Evolutionary conservation across 2,329 filamentous ascomycete genomes (phyloP).

Genomic region (Blumeriella jaapii): DNA sequence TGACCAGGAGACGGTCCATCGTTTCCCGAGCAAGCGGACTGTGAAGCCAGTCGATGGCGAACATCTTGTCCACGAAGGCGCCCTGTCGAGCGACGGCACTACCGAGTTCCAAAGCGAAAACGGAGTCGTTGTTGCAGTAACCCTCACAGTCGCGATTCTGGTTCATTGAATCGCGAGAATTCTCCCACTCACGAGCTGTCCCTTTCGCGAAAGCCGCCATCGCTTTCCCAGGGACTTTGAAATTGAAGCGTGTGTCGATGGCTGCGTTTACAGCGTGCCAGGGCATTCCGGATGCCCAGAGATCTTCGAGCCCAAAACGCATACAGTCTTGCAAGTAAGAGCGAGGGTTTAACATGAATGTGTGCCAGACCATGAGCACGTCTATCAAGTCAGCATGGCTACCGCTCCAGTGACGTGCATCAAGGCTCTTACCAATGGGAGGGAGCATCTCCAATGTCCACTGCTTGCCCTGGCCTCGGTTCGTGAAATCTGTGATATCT

Average conservation of each 20-base stretch:
- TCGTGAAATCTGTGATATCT: constrained; percentile 12
- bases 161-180: constrained; percentile 36
- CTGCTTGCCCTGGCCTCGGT: constrained; percentile 8
- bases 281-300: constrained; percentile 55
- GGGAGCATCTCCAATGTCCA: constrained; percentile 38
- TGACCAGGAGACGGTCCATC: constrained; percentile 51
- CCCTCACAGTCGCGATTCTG: constrained; percentile 30
- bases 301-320: constrained; percentile 39
- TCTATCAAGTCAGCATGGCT: constrained; percentile 36
- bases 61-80: constrained; percentile 62
- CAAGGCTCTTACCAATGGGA: constrained; percentile 48
- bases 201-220: constrained; percentile 34
- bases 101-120: constrained; percentile 52
- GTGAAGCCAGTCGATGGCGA: constrained; percentile 66
- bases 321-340: constrained; percentile 65
- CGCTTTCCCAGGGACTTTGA: constrained; percentile 35
- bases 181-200: constrained; percentile 48
- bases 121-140: constrained; percentile 57
- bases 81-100: constrained; percentile 56
- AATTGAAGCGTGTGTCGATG: constrained; percentile 50
- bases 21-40: constrained; percentile 52
- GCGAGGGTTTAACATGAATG: constrained; percentile 67
- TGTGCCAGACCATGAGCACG: constrained; percentile 70
- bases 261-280: constrained; percentile 47
- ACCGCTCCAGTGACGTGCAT: too few species aligned